Conservation (phyloP, 75 land plant genomes). For the Sequoia sempervirens region DNA sequence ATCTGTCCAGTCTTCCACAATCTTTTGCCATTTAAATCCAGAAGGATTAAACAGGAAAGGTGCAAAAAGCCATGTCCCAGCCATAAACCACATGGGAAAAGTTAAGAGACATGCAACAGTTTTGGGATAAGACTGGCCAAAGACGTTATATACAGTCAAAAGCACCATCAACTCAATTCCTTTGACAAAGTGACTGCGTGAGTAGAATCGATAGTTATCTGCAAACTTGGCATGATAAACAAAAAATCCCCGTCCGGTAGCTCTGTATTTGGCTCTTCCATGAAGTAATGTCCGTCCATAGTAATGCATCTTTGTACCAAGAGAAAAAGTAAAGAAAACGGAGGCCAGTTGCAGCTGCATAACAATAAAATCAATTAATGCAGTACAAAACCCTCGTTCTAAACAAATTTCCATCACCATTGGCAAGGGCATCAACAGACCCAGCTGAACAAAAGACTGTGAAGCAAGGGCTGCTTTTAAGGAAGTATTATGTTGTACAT, state of each 20-base stretch:
- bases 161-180: conserved; percentile 80
- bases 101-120: conserved; percentile 73
- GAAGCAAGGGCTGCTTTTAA: conserved; percentile 90
- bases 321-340: conserved; percentile 95
- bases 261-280: conserved; percentile 90
- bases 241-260: conserved; percentile 96
- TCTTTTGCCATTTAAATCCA: conserved; percentile 99
- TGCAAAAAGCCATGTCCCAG: conserved; percentile 94
- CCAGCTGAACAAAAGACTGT: conserved; percentile 90
- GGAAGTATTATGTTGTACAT: conserved; percentile 43
- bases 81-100: conserved; percentile 96
- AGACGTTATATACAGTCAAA: conserved; percentile 74
- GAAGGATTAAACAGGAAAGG: conserved; percentile 98
- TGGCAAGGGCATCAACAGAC: conserved; percentile 82
- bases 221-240: conserved; percentile 93
- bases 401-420: conserved; percentile 99
- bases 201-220: conserved; percentile 90
- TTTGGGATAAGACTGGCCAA: conserved; percentile 55
- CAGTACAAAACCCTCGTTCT: conserved; percentile 87
- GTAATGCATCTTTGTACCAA: conserved; percentile 95
- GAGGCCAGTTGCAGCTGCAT: conserved; percentile 98
- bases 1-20: conserved; percentile 97
- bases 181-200: conserved; percentile 95
- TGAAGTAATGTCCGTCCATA: conserved; percentile 93
- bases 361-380: conserved; percentile 78